Percentiles rank a stretch among this genome's conserved stretches.
phyloP scores from a whole-genome alignment of 2,329 filamentous ascomycete genomes.

The Blastomyces gilchristii region DNA sequence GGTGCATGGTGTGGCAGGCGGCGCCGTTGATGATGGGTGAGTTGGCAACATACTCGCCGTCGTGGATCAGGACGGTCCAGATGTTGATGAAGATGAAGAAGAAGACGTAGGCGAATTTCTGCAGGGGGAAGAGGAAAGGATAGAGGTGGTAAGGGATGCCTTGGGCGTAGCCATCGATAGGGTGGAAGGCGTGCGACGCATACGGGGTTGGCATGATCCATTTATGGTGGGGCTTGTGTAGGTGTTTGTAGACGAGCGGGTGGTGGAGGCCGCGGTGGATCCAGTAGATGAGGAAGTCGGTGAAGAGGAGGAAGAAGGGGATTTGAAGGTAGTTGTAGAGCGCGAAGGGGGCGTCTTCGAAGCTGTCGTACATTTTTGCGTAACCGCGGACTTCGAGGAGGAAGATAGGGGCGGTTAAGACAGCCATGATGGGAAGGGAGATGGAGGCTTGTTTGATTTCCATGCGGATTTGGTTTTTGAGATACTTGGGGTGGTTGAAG shows the following conservation, averaged over 20 bases:
- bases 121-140: constrained; percentile 82
- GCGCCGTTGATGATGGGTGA: constrained; percentile 88
- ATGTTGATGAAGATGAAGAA: constrained; percentile 91
- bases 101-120: constrained; percentile 77
- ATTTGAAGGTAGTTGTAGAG: constrained; percentile 78
- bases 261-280: constrained; percentile 81
- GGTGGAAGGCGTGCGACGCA: constrained; percentile 90
- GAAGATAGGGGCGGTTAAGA: constrained; percentile 74
- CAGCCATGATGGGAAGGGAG: constrained; percentile 70
- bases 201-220: constrained; percentile 98
- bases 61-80: constrained; percentile 94
- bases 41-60: constrained; percentile 88
- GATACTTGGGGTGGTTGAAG: constrained; percentile 81
- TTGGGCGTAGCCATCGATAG: constrained; percentile 81
- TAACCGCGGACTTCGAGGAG: constrained; percentile 72
- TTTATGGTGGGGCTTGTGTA: constrained; percentile 98
- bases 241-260: constrained; percentile 67
- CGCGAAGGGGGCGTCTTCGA: constrained; percentile 60
- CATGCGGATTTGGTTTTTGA: constrained; percentile 81
- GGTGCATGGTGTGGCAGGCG: constrained; percentile 88
- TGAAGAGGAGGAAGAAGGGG: constrained; percentile 78
- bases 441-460: constrained; percentile 73
- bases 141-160: constrained; percentile 87
- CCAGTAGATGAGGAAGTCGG: constrained; percentile 84
- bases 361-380: constrained; percentile 76